Evolutionary conservation across 768 basidiomycete genomes (phyloP), one percentile per base, ranked within the genome.

Genomic region (Hericium coralloides): DNA sequence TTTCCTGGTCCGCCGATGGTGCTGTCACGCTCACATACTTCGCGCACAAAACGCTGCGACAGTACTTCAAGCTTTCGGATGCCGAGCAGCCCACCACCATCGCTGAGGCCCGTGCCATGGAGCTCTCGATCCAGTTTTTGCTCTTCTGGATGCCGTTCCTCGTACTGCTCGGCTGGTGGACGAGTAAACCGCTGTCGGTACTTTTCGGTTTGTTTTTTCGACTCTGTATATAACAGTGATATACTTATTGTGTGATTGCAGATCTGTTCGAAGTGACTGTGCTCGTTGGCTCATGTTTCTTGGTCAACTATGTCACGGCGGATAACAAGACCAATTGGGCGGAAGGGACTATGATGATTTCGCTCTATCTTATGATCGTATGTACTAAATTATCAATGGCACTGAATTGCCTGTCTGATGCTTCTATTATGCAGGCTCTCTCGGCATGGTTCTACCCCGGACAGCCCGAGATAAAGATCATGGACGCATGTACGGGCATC

Each of bases 301-400:
- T 89, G 51, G 87, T 89, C 54, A 90, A 90, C 68, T 88, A 86
- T 64, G 83, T 89, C 53, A 88, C 87, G 12, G 84, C 85, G 0
- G 87, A 89, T 65, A 73, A 80, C 12, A 88, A 89, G 69, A 89
- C 88, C 3, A 89, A 89, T 63, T 89, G 87, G 85, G 81, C 78
- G 1, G 87, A 89, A 70, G 85, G 88, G 17, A 73, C 76, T 49
- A 76, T 81, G 18, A 78, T 89, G 77, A 72, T 88, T 25, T 65
- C 79, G 26, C 86, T 87, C 67, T 89, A 88, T 65, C 49, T 75
- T 51, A 84, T 88, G 79, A 83, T 84, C 56, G 85, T 78, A 41
- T 58, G 77, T 69, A 10, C 1, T n/a, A 31, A 31, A 31, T 12
- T 18, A 15, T n/a, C 18, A 15, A 18, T 20, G 12, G 7, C 8